Conservation (phyloP, 805 yeast genomes). For the Kurtzmaniella cleridarum region DNA sequence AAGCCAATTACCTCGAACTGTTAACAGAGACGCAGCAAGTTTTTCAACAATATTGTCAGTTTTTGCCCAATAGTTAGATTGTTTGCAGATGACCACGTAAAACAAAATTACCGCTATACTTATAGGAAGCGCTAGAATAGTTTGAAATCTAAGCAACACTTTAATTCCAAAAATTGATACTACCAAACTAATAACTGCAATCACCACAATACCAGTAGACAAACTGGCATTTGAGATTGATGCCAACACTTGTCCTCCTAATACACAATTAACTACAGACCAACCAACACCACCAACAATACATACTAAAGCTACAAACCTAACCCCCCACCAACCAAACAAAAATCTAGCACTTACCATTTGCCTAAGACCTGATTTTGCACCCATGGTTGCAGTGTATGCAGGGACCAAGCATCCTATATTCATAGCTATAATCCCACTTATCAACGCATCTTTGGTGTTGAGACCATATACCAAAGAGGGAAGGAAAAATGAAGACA, state of each 20-base stretch:
- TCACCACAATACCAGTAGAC: slow-evolving; percentile 26
- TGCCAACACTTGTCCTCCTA: slow-evolving; percentile 31
- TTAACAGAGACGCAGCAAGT: slow-evolving; percentile 9
- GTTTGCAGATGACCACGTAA: slow-evolving; percentile 26
- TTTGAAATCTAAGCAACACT: slow-evolving; percentile 24
- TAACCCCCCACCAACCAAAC: slow-evolving; percentile 33
- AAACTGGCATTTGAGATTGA: slow-evolving; percentile 21
- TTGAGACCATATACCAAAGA: slow-evolving; percentile 23
- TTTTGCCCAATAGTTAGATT: slow-evolving; percentile 12
- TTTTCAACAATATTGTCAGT: slow-evolving; percentile 17
- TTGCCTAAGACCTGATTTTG: slow-evolving; percentile 33
- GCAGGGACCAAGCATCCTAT: slow-evolving; percentile 35
- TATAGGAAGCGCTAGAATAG: slow-evolving; percentile 24
- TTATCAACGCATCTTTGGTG: slow-evolving; percentile 20
- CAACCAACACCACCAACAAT: slow-evolving; percentile 32
- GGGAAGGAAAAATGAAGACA: slow-evolving; percentile 32
- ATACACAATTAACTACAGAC: slow-evolving; percentile 34
- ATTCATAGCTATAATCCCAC: slow-evolving; percentile 24
- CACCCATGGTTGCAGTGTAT: slow-evolving; percentile 33
- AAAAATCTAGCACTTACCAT: slow-evolving; percentile 32
- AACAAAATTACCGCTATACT: slow-evolving; percentile 23
- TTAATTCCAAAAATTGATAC: slow-evolving; percentile 30
- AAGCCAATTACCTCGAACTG: slow-evolving; percentile 27
- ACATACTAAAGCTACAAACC: slow-evolving; percentile 24
- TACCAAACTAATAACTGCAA: slow-evolving; percentile 20